A percentile compares a stretch with the other conserved stretches of the same genome.
These are phyloP conservation scores for Gonium pectorale DNA, from an alignment of 139 green algal species.

Conservation along the genomic window DNA sequence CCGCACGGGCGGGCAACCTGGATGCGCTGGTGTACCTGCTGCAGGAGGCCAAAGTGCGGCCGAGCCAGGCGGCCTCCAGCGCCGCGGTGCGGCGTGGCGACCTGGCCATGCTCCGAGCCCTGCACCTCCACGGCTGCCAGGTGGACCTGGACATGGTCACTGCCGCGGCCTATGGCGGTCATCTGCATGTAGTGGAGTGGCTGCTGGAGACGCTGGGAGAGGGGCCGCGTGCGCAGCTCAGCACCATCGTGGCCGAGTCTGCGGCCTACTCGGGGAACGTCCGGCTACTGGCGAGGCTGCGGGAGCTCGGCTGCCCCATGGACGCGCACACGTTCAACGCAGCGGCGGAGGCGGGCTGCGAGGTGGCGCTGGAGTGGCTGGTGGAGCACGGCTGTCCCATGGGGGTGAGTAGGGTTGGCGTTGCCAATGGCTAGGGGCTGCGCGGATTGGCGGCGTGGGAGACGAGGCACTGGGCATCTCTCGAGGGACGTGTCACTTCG, in stretches of 20 bases:
- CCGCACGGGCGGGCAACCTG: too few species aligned
- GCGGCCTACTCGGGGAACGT: background rate
- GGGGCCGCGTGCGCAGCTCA: too few species aligned
- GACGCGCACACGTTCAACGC: background rate
- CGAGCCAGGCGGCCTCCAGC: too few species aligned
- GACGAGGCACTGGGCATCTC: too few species aligned
- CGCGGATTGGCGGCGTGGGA: too few species aligned
- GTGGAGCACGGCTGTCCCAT: background rate
- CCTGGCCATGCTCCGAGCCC: background rate
- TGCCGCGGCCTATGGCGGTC: too few species aligned
- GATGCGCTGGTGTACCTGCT: too few species aligned
- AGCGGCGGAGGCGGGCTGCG: background rate
- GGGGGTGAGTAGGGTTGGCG: slow-evolving; percentile 5
- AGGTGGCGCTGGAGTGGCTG: background rate
- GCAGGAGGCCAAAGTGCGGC: too few species aligned
- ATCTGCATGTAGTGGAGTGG: too few species aligned
- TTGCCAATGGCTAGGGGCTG: too few species aligned
- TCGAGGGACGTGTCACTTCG: background rate
- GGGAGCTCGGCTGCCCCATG: background rate
- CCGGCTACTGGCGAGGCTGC: background rate
- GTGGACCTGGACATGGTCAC: too few species aligned
- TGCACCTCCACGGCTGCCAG: too few species aligned
- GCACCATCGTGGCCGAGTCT: background rate
- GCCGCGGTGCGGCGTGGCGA: background rate
- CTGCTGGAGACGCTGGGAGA: background rate